Evolutionary conservation across 192 early-diverging fungal species (phyloP), one percentile per base, ranked within the genome.

Genomic region (Irineochytrium annulatum): DNA sequence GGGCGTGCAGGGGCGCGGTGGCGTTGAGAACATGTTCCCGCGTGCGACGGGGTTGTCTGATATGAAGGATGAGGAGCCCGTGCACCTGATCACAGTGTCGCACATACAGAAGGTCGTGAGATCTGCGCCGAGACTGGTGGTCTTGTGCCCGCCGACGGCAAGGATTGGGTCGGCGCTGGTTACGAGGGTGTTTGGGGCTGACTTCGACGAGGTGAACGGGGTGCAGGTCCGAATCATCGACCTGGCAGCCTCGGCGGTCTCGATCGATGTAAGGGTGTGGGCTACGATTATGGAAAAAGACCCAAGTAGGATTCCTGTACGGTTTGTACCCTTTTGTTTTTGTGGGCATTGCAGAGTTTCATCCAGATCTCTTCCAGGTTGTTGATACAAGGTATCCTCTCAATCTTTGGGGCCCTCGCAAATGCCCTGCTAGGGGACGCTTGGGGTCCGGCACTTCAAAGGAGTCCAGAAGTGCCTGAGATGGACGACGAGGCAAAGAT

Each of bases 401-500:
- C 39, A 0, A 41, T 60, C 29, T 49, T 60, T 29, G 44, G 39
- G 6, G 58, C 39, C 8, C 19, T 60, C 43, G 17, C 43, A 5
- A 16, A 8, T 2, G 45, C 44, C 24, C 26, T 60, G 1, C 17
- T 60, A 28, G 58, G 58, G 14, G 28, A 48, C 30, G n/a, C n/a
- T n/a, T 60, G 58, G 58, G 58, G 39, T 13, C 39, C 39, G 11
- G 11, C 34, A 19, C 26, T 57, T n/a, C 22, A n/a, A 6, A 34
- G 30, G 17, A 57, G 24, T 8, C 27, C 56, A 16, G 43, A 41
- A 29, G 39, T 60, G 8, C 58, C 58, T 8, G 43, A 20, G 8
- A 19, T 60, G 43, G 58, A 60, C n/a, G 58, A 60, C 43, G 45
- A 60, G 24, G 32, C 48, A n/a, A 14, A 14, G 11, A 60, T 60